Conservation (phyloP, 352 stramenopile genomes). For the Phytopythium litorale region DNA sequence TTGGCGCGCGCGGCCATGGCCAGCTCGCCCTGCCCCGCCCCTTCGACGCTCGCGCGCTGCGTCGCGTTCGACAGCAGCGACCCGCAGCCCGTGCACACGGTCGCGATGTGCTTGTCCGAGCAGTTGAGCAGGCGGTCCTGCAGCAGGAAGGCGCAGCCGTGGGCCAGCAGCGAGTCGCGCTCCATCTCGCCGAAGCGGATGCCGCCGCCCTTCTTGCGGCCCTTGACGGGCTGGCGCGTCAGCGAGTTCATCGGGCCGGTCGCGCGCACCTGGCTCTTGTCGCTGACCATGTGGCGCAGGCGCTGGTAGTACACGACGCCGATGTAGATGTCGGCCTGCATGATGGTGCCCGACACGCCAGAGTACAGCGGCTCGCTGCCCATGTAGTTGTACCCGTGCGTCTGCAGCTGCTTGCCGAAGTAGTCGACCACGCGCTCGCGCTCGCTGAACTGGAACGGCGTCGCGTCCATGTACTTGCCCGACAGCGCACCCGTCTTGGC, state of each 20-base stretch:
- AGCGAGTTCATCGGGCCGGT: conserved; percentile 98
- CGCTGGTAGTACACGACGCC: conserved; percentile 99
- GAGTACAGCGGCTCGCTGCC: conserved; percentile 99
- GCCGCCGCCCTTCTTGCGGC: conserved; percentile 98
- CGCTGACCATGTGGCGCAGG: conserved; percentile 99
- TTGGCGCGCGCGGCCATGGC: conserved; percentile 86
- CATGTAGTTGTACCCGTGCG: conserved; percentile 98
- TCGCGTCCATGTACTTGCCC: conserved; percentile 97
- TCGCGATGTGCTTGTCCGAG: conserved; percentile 98
- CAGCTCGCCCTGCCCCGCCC: conserved; percentile 76
- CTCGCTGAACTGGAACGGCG: conserved; percentile 99
- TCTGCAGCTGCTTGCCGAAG: conserved; percentile 97
- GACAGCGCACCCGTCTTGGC: conserved; percentile 98
- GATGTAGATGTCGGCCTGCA: conserved; percentile 99
- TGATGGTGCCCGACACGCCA: conserved; percentile 96
- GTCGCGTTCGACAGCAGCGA: conserved; percentile 85
- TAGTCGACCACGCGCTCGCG: conserved; percentile 98
- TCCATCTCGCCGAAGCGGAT: conserved; percentile 99
- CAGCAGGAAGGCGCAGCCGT: conserved; percentile 96
- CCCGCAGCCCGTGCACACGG: conserved; percentile 93
- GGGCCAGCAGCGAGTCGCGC: conserved; percentile 97
- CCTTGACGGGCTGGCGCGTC: conserved; percentile 99
- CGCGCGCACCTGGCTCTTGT: conserved; percentile 99
- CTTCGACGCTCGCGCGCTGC: conserved; percentile 79
- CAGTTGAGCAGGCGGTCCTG: conserved; percentile 98